Percentiles rank a stretch among this genome's conserved stretches.
phyloP scores from a whole-genome alignment of 176 grass and related monocot species.

The Zea mays region Zm-B73-REFERENCE-NAM-5.0 NC_050101.1:172530501-172531000 shows the following conservation, averaged over 20 bases:
- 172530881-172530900: too few relatives aligned
- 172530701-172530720: neutral
- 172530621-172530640: neutral
- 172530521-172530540: slow-evolving; percentile 18
- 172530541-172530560: slow-evolving; percentile 23
- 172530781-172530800: too few relatives aligned
- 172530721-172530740: slow-evolving; percentile 21
- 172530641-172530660: neutral
- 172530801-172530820: too few relatives aligned
- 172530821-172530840: too few relatives aligned
- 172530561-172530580: slow-evolving; percentile 16
- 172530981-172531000: too few relatives aligned
- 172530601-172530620: slow-evolving; percentile 30
- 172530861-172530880: too few relatives aligned
- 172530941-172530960: too few relatives aligned
- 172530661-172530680: slow-evolving; percentile 20
- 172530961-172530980: too few relatives aligned
- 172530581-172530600: slow-evolving; percentile 28
- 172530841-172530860: too few relatives aligned
- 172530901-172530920: too few relatives aligned
- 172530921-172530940: too few relatives aligned
- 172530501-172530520: slow-evolving; percentile 13
- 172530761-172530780: too few relatives aligned
- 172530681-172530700: slow-evolving; percentile 37
- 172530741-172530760: slow-evolving; percentile 27